A percentile compares a stretch with the other conserved stretches of the same genome.
Conservation (phyloP, 1,284 basidiomycete species). For the Ganoderma sp. region DNA sequence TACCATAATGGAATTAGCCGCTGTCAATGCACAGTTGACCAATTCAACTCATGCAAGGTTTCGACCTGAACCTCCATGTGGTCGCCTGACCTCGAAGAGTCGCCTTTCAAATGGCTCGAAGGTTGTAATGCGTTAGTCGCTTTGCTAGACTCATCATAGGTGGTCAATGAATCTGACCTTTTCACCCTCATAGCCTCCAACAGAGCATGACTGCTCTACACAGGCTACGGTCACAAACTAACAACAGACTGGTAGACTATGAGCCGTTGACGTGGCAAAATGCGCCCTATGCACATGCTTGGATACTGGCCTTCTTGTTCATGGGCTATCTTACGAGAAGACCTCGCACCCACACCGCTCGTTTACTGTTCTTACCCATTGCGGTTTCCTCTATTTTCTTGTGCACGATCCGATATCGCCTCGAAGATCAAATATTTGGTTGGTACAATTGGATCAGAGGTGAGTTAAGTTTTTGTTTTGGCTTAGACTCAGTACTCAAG, state of each 20-base stretch:
- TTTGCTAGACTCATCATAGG: not conserved
- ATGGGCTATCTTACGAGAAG: conserved; percentile 74
- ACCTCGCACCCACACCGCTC: conserved; percentile 62
- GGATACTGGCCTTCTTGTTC: conserved; percentile 61
- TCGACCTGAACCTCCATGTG: not conserved
- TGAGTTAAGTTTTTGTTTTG: conserved; percentile 37
- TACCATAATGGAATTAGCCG: no score
- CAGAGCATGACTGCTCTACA: not conserved
- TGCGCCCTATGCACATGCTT: conserved; percentile 51
- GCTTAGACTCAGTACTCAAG: no score
- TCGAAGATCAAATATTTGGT: conserved; percentile 53
- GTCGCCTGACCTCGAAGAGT: not conserved
- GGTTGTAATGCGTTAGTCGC: not conserved
- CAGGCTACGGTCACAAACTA: not conserved
- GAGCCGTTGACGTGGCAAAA: conserved; percentile 52
- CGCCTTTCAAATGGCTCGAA: not conserved
- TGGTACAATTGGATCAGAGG: conserved; percentile 75
- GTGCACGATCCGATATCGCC: conserved; percentile 63
- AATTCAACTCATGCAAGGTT: not conserved
- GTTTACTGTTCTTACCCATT: conserved; percentile 65
- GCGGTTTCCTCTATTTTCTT: conserved; percentile 54
- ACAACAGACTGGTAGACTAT: not conserved
- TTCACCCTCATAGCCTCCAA: not conserved
- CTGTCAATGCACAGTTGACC: not conserved
- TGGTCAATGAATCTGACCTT: not conserved